phyloP scores from a whole-genome alignment of 1,284 basidiomycete genomes.

The Vanrija sp. region DNA sequence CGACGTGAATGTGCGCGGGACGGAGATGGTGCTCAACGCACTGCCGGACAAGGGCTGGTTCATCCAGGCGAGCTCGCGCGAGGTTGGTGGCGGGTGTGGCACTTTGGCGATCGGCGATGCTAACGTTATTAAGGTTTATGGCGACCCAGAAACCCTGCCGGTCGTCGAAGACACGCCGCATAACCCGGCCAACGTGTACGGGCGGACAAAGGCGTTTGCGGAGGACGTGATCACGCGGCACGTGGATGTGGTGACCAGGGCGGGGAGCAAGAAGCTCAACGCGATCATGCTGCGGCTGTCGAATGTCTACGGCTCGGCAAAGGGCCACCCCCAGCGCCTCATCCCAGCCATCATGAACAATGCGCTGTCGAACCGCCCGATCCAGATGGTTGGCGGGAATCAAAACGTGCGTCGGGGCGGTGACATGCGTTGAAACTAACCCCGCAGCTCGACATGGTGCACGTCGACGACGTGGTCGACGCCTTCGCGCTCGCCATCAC shows the following conservation, averaged over 20 bases:
- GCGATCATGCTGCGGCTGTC: slow-evolving; percentile 29
- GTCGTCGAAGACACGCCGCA: slow-evolving; percentile 19
- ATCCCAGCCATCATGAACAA: slow-evolving; percentile 29
- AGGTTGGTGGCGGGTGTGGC: no score
- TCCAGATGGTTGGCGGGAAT: slow-evolving; percentile 35
- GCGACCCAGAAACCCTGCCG: no score
- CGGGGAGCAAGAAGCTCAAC: slow-evolving; percentile 11
- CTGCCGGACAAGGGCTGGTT: slow-evolving; percentile 23
- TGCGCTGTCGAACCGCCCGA: slow-evolving; percentile 27
- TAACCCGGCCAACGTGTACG: slow-evolving; percentile 30
- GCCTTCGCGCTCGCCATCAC: slow-evolving; percentile 24
- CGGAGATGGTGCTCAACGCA: slow-evolving; percentile 19
- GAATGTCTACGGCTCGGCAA: slow-evolving; percentile 31
- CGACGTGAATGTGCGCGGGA: slow-evolving; percentile 31
- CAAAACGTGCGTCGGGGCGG: no score
- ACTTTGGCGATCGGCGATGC: no score
- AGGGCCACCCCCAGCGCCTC: slow-evolving; percentile 31
- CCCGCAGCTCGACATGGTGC: slow-evolving; percentile 27
- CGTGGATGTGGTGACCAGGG: no score
- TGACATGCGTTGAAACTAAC: background rate
- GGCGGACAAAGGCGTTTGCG: slow-evolving; percentile 24
- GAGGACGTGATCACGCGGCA: slow-evolving; percentile 20
- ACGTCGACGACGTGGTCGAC: slow-evolving; percentile 31
- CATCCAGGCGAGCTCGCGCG: slow-evolving; percentile 28
- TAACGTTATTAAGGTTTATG: no score